Conservation (phyloP, 805 yeast species). For the Nakazawaea laoshanensis region DNA sequence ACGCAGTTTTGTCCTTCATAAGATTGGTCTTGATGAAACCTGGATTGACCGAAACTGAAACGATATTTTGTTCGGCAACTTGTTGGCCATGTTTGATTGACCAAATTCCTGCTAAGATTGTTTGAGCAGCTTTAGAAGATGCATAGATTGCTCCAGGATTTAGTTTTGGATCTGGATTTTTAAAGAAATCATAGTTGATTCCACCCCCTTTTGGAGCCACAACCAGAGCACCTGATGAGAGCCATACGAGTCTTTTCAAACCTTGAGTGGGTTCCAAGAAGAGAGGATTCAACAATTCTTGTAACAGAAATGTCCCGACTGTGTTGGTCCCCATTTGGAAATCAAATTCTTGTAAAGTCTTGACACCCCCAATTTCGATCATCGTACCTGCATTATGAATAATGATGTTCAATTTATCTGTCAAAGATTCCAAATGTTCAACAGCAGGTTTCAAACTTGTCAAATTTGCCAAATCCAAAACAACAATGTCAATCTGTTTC, state of each 20-base stretch:
- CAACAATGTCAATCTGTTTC: constrained; percentile 16
- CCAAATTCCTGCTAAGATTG: constrained; percentile 27
- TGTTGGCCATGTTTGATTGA: constrained; percentile 17
- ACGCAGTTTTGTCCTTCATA: background rate
- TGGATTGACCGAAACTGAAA: constrained; percentile 27
- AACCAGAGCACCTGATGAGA: constrained; percentile 30
- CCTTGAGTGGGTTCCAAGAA: constrained; percentile 19
- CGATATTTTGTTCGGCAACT: constrained; percentile 19
- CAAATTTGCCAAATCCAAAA: constrained; percentile 33
- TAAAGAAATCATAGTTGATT: constrained; percentile 7
- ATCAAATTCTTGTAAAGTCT: constrained; percentile 36
- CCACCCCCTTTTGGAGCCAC: constrained; percentile 16
- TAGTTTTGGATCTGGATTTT: background rate
- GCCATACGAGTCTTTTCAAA: constrained; percentile 32
- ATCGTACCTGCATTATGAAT: constrained; percentile 39
- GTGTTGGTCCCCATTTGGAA: constrained; percentile 36
- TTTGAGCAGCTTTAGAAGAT: constrained; percentile 29
- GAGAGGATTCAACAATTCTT: constrained; percentile 28
- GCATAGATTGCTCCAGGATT: constrained; percentile 17
- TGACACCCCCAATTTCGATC: constrained; percentile 21
- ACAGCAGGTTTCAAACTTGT: constrained; percentile 29
- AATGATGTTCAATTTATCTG: constrained; percentile 24
- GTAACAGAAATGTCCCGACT: constrained; percentile 36
- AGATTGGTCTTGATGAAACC: constrained; percentile 19
- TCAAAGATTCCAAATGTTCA: constrained; percentile 17